Evolutionary conservation across 768 basidiomycete species (phyloP).

Genomic region (Psilocybe azurescens): DNA sequence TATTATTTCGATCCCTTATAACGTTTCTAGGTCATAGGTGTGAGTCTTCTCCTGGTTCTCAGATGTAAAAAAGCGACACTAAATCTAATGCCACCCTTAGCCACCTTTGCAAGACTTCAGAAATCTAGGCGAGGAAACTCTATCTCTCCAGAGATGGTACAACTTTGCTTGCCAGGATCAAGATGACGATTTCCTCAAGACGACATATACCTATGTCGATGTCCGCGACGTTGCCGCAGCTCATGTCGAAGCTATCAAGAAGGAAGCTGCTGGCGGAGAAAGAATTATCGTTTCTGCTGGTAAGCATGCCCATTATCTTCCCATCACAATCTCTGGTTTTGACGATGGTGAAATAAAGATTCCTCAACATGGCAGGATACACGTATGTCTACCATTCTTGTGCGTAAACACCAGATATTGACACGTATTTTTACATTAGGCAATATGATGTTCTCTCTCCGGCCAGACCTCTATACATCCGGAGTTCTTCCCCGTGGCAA

Average conservation of each 20-base stretch:
- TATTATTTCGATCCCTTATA: not conserved
- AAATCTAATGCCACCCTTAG: not conserved
- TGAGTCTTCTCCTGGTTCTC: not conserved
- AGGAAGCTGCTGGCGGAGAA: slow-evolving; percentile 57
- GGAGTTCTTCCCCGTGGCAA: slow-evolving; percentile 13
- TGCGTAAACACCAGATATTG: not conserved
- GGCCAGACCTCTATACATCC: slow-evolving; percentile 4
- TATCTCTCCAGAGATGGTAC: slow-evolving; percentile 22
- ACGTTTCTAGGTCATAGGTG: slow-evolving; percentile 4
- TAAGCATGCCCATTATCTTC: not conserved
- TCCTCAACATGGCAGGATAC: slow-evolving; percentile 8
- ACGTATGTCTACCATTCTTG: not conserved
- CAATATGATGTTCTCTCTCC: slow-evolving; percentile 1
- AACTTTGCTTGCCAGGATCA: slow-evolving; percentile 25
- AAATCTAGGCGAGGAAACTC: slow-evolving; percentile 17
- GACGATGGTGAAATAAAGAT: not conserved
- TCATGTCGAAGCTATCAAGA: slow-evolving; percentile 56
- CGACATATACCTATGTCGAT: slow-evolving; percentile 42
- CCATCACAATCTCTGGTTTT: no score
- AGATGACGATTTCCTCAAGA: slow-evolving; percentile 19
- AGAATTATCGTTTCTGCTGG: slow-evolving; percentile 55
- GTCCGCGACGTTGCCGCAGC: slow-evolving; percentile 61
- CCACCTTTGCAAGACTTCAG: slow-evolving; percentile 38
- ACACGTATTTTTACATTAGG: not conserved
- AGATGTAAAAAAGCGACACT: no score